Conservation (phyloP, 1,284 basidiomycete species). For the Marasmius sp. region DNA sequence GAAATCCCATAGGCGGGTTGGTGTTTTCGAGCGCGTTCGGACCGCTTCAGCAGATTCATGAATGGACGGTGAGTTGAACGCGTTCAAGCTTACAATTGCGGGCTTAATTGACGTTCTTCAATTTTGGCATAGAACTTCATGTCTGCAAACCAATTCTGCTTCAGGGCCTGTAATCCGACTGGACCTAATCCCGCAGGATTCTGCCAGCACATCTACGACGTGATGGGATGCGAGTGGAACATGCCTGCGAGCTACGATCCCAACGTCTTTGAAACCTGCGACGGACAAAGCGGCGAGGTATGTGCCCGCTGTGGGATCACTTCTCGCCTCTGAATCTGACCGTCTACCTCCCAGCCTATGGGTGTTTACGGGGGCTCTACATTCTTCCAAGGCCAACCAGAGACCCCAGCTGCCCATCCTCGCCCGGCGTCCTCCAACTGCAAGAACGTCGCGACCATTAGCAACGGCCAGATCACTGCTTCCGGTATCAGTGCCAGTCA, state of each 20-base stretch:
- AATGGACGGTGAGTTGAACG: conserved; percentile 57
- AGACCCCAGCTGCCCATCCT: conserved; percentile 61
- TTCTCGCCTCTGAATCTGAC: not conserved
- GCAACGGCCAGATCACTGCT: conserved; percentile 26
- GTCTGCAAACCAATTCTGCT: conserved; percentile 62
- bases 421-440: conserved; percentile 57
- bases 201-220: conserved; percentile 70
- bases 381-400: conserved; percentile 62
- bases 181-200: conserved; percentile 55
- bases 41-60: conserved; percentile 52
- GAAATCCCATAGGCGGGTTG: conserved; percentile 67
- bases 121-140: conserved; percentile 48
- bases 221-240: conserved; percentile 54
- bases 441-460: conserved; percentile 38
- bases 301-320: conserved; percentile 2
- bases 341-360: conserved; percentile 47
- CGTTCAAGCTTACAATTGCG: not conserved
- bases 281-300: conserved; percentile 52
- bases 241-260: conserved; percentile 44
- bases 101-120: not conserved
- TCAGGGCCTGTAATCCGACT: conserved; percentile 65
- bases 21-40: conserved; percentile 76
- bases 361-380: conserved; percentile 70
- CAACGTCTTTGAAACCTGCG: conserved; percentile 61
- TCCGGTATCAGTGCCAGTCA: not conserved